A percentile compares a stretch with the other conserved stretches of the same genome.
Conservation (phyloP, 2,329 filamentous ascomycete species). For the Apiospora phragmitis region DNA sequence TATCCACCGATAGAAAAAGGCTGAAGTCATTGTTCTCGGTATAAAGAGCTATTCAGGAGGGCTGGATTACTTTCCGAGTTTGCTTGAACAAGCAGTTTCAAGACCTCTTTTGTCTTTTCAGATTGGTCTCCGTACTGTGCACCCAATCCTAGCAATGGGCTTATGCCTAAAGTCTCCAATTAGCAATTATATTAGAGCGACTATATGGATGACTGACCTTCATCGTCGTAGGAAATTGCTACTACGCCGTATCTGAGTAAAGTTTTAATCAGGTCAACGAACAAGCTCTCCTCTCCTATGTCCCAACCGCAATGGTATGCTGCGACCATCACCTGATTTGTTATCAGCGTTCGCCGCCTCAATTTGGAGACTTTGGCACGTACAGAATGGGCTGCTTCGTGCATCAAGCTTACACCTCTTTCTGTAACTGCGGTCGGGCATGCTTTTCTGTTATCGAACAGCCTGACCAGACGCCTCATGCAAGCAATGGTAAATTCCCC, state of each 20-base stretch:
- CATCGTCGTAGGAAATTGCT: not conserved
- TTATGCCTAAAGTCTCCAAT: not conserved
- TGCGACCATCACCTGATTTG: no score
- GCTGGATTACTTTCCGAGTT: not conserved
- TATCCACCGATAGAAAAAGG: no score
- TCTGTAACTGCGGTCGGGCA: not conserved
- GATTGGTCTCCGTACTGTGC: not conserved
- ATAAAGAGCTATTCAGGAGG: not conserved
- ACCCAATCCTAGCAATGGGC: not conserved
- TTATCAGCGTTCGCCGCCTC: not conserved
- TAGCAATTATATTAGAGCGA: not conserved
- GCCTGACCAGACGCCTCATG: not conserved
- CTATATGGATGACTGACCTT: not conserved
- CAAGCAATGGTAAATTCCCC: constrained; percentile 1
- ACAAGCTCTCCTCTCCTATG: no score
- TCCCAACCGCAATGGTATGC: no score
- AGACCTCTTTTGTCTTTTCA: not conserved
- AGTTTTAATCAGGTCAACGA: not conserved
- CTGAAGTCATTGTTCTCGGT: no score
- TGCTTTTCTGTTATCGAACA: constrained; percentile 12
- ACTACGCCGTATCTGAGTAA: not conserved
- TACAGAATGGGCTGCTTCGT: not conserved
- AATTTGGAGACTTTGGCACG: not conserved
- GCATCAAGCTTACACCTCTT: not conserved
- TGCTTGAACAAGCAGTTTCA: not conserved